A percentile compares a stretch with the other conserved stretches of the same genome.
phyloP scores from a whole-genome alignment of 805 yeast genomes.

The Starmerella vaccinii region DNA sequence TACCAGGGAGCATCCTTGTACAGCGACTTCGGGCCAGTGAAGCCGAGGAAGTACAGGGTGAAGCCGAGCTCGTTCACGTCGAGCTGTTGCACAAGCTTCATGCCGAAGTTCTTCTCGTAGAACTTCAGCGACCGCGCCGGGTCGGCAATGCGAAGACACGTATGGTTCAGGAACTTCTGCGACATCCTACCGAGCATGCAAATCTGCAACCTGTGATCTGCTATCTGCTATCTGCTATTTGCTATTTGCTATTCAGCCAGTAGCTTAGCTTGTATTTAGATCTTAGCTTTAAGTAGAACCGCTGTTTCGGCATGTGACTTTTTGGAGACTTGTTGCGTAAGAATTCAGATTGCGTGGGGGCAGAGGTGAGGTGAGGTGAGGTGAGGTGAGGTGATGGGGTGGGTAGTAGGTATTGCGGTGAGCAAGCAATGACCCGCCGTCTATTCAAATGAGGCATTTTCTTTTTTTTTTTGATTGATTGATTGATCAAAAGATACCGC shows the following conservation, averaged over 20 bases:
- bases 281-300: no score
- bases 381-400: no score
- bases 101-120: constrained; percentile 65
- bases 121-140: constrained; percentile 63
- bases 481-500: no score
- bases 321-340: no score
- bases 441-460: no score
- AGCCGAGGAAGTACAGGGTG: constrained; percentile 59
- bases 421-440: neutral
- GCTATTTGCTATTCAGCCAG: no score
- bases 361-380: no score
- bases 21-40: constrained; percentile 38
- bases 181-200: constrained; percentile 7
- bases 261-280: no score
- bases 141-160: constrained; percentile 67
- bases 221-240: no score
- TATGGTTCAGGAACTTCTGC: constrained; percentile 27
- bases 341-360: no score
- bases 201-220: no score
- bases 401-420: neutral
- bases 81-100: constrained; percentile 47
- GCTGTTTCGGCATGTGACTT: neutral
- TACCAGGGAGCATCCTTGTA: constrained; percentile 33
- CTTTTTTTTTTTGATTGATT: no score
- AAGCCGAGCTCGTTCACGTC: constrained; percentile 48